Evolutionary conservation across 441 rosid genomes (phyloP).

Genomic region (Manihot esculenta): DNA sequence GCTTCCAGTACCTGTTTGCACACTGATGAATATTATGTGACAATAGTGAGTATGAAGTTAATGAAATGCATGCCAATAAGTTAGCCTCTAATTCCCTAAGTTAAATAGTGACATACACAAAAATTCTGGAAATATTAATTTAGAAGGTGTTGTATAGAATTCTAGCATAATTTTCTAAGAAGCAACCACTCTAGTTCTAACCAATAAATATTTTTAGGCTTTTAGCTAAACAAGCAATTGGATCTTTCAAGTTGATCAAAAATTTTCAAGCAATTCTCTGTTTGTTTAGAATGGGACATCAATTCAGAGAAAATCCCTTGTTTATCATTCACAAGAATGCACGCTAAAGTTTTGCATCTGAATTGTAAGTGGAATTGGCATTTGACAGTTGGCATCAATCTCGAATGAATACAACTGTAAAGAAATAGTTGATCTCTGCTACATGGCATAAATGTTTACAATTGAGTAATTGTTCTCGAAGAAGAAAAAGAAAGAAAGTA

Average conservation of each 20-base stretch:
- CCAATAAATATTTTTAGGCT: not conserved
- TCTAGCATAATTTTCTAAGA: not conserved
- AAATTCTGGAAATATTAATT: not conserved
- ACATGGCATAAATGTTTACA: not conserved
- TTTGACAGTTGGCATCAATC: conserved; percentile 1
- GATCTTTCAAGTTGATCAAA: not conserved
- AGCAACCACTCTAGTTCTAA: not conserved
- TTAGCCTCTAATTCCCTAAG: not conserved
- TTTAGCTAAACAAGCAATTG: not conserved
- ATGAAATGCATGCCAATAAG: conserved; percentile 13
- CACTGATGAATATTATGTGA: conserved; percentile 54
- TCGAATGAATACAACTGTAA: conserved; percentile 3
- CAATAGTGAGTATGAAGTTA: conserved; percentile 19
- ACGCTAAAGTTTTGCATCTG: not conserved
- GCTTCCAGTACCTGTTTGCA: conserved; percentile 81
- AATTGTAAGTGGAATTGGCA: conserved; percentile 1
- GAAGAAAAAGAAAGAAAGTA: not conserved
- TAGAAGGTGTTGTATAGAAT: not conserved
- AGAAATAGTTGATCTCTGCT: conserved; percentile 5
- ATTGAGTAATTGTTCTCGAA: not conserved
- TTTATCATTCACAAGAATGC: not conserved
- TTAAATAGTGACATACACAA: not conserved
- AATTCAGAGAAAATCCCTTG: not conserved
- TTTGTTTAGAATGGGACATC: not conserved
- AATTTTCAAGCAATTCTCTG: not conserved